Conservation (phyloP, 2,329 filamentous ascomycete genomes). For the Alternaria alternata region DNA sequence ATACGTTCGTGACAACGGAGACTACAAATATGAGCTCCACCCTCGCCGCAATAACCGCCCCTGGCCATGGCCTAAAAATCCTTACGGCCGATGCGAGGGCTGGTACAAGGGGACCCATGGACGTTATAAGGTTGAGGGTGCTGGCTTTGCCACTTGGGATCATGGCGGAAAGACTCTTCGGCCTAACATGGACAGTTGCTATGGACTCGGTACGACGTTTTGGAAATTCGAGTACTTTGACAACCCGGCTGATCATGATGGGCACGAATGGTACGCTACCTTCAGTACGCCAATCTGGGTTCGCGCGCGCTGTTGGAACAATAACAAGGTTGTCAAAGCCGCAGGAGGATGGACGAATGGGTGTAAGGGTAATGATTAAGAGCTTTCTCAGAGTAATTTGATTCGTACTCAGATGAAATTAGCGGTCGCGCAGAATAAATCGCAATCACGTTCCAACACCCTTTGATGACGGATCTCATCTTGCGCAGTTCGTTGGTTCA, state of each 20-base stretch:
- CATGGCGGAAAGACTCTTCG: constrained; percentile 1
- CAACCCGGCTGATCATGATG: background rate
- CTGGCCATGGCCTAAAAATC: background rate
- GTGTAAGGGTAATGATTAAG: background rate
- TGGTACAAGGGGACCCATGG: constrained; percentile 3
- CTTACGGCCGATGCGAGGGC: constrained; percentile 8
- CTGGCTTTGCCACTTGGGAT: constrained; percentile 10
- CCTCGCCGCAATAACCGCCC: constrained; percentile 3
- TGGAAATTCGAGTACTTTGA: constrained; percentile 10
- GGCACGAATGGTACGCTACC: background rate
- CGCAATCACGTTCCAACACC: too few species aligned
- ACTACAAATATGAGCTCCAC: constrained; percentile 10
- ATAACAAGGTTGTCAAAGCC: constrained; percentile 7
- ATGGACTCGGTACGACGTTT: constrained; percentile 7
- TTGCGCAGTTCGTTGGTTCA: too few species aligned
- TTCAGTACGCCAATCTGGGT: constrained; percentile 2
- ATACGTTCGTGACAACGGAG: background rate
- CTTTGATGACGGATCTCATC: too few species aligned
- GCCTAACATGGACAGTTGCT: constrained; percentile 11
- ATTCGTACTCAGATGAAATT: too few species aligned
- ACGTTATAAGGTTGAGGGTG: constrained; percentile 3
- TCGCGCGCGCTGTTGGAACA: background rate
- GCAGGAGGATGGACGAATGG: background rate
- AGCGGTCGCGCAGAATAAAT: too few species aligned
- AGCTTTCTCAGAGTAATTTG: too few species aligned